A percentile compares a stretch with the other conserved stretches of the same genome.
phyloP scores from a whole-genome alignment of 2,329 filamentous ascomycete genomes.

The Fusarium mangiferae region DNA sequence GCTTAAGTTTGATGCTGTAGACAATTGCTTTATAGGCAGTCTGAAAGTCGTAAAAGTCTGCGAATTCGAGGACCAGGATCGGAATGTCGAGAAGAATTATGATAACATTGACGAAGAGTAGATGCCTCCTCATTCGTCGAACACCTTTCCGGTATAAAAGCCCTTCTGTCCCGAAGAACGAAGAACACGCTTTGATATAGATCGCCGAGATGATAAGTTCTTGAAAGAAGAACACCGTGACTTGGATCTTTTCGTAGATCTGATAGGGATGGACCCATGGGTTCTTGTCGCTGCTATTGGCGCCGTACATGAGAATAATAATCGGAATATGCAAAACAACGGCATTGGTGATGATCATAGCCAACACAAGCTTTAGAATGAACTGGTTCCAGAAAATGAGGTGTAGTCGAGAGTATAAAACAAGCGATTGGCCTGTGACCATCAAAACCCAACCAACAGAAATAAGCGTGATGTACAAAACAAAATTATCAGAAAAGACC shows the following conservation, averaged over 20 bases:
- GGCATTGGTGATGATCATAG: constrained; percentile 67
- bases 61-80: constrained; percentile 48
- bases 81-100: constrained; percentile 54
- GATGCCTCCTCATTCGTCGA: constrained; percentile 44
- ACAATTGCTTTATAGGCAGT: constrained; percentile 42
- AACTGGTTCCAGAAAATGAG: constrained; percentile 63
- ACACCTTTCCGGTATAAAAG: neutral
- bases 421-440: constrained; percentile 69
- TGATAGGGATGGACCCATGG: constrained; percentile 50
- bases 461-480: constrained; percentile 43
- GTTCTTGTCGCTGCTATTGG: constrained; percentile 49
- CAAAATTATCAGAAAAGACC: neutral
- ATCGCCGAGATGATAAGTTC: constrained; percentile 63
- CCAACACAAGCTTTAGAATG: constrained; percentile 60
- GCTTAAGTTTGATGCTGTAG: constrained; percentile 51
- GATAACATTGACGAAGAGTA: constrained; percentile 55
- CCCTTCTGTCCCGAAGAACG: constrained; percentile 8
- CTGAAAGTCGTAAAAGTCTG: constrained; percentile 49
- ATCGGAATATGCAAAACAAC: constrained; percentile 61
- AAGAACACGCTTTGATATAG: constrained; percentile 53
- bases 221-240: constrained; percentile 65
- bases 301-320: constrained; percentile 66
- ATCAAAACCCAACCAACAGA: constrained; percentile 53
- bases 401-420: constrained; percentile 71
- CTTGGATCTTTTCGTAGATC: constrained; percentile 64